A percentile compares a stretch with the other conserved stretches of the same genome.
Conservation (phyloP, 805 yeast species). For the Pichia insulana region DNA sequence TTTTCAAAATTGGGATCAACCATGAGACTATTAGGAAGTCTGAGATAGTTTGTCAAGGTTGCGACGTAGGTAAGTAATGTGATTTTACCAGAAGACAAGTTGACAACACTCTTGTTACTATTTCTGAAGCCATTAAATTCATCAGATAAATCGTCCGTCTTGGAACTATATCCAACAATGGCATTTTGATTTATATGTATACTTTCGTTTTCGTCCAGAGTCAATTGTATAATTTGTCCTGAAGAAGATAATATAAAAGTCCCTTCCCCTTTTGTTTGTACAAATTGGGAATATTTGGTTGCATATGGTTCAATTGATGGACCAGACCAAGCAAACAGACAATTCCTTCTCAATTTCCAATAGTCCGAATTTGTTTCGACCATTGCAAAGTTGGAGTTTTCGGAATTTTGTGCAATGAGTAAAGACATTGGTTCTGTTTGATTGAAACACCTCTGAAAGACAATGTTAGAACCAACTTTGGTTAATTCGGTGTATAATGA, state of each 20-base stretch:
- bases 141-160: neutral
- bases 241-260: conserved; percentile 31
- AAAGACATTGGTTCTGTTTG: conserved; percentile 25
- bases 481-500: conserved; percentile 25
- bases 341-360: conserved; percentile 33
- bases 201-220: conserved; percentile 29
- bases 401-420: conserved; percentile 29
- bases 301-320: conserved; percentile 4
- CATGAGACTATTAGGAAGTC: neutral
- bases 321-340: conserved; percentile 42
- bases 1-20: conserved; percentile 4
- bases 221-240: conserved; percentile 32
- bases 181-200: conserved; percentile 32
- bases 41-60: conserved; percentile 2
- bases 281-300: conserved; percentile 5
- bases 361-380: conserved; percentile 15
- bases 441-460: conserved; percentile 30
- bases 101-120: conserved; percentile 16
- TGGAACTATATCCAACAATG: conserved; percentile 30
- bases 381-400: conserved; percentile 28
- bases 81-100: conserved; percentile 20
- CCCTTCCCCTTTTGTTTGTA: conserved; percentile 30
- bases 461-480: conserved; percentile 9
- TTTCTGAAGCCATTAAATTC: conserved; percentile 5
- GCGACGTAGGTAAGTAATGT: conserved; percentile 2